Base-by-base conservation (phyloP, 2,329 filamentous ascomycete genomes). In the Colletotrichum sp. region DNA sequence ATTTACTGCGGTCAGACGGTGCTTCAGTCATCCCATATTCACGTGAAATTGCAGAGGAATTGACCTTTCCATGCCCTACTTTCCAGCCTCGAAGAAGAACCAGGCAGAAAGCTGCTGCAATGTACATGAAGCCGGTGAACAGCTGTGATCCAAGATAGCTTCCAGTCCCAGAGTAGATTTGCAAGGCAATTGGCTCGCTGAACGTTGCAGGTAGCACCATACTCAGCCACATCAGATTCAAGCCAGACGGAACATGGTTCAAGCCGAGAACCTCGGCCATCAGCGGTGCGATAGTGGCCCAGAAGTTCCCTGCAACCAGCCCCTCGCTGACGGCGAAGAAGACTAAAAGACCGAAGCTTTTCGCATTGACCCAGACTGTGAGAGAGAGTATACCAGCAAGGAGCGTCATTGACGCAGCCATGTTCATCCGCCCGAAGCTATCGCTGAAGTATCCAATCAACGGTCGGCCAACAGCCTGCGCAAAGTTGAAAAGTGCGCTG, bases 81-180 rank as follows among this genome's bases (percentile, higher is more conserved):
- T 58, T 58, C 55, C 55, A 58, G 9, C 28, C 28, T 3, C 58
- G 28, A 32, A 61, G 58, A 18, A 24, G 21, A 63, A 26, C 5
- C n/a, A 63, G 83, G 62, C 82, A 84, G 77, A 81, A 81, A 12
- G 81, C 28, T 2, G 58, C 26, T 1, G 58, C 6, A 21, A 61
- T 34, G 28, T 30, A 61, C 58, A 32, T 61, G 1, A 61, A 30
- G 0, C 58, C 58, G 0, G 58, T 21, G 58, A 61, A 61, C 13
- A 34, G 14, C 1, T 61, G 58, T n/a, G 58, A 26, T 30, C 58
- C 58, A 4, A 32, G 26, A 32, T 61, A 61, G 2, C 18, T 61
- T 0, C 28, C 28, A 4, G 58, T 61, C 18, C 28, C 8, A 13
- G 58, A 30, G 1, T 30, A 18, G 0, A 61, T 61, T 30, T 61